A percentile compares a stretch with the other conserved stretches of the same genome.
Conservation (phyloP, 345 rosid species). For the Schrenkiella parvula region DNA sequence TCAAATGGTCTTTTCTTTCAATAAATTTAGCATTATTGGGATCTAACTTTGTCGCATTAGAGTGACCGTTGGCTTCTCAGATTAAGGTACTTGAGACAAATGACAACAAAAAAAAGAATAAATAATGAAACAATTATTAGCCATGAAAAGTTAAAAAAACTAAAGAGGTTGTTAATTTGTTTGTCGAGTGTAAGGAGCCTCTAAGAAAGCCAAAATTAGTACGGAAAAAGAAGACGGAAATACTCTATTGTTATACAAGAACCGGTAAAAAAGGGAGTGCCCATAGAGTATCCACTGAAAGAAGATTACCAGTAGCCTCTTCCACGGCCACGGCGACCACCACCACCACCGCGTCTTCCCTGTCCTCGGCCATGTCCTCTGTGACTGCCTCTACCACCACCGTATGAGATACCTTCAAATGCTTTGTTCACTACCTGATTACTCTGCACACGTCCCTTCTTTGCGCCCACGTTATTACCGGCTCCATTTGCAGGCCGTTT, state of each 20-base stretch:
- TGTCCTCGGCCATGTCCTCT: constrained; percentile 50
- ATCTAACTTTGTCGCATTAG: not conserved
- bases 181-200: not conserved
- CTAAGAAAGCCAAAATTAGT: not conserved
- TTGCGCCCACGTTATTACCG: constrained; percentile 44
- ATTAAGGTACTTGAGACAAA: not conserved
- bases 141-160: not conserved
- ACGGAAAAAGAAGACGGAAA: not conserved
- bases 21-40: not conserved
- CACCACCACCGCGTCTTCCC: constrained; percentile 42
- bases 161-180: not conserved
- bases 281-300: not conserved
- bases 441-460: constrained; percentile 65
- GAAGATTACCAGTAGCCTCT: constrained; percentile 42
- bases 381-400: constrained; percentile 61
- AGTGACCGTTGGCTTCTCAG: not conserved
- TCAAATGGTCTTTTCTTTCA: not conserved
- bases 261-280: not conserved
- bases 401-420: constrained; percentile 62
- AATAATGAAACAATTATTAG: not conserved
- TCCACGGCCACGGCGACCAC: constrained; percentile 62
- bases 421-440: constrained; percentile 73
- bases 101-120: not conserved
- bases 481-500: constrained; percentile 59
- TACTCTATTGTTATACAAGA: constrained; percentile 3